Percentiles rank a stretch among this genome's conserved stretches.
Evolutionary conservation across 805 yeast species (phyloP).

Genomic region (Blastobotrys peoriensis): DNA sequence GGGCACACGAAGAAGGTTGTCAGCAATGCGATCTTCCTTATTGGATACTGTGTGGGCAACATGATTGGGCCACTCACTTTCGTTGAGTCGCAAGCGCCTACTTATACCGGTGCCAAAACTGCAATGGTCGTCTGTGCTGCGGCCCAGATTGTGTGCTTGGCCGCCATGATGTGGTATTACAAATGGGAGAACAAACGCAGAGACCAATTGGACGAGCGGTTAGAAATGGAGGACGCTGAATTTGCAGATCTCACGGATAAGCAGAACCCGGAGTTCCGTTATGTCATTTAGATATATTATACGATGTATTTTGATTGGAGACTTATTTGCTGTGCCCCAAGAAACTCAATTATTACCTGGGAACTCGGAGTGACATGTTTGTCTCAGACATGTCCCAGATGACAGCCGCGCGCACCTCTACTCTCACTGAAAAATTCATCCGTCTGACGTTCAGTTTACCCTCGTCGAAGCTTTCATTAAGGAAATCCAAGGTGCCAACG

Average conservation of each 20-base stretch:
- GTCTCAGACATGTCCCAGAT: too few species aligned
- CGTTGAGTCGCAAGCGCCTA: constrained; percentile 50
- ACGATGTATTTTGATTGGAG: too few species aligned
- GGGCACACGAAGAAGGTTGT: constrained; percentile 71
- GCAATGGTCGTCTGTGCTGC: constrained; percentile 48
- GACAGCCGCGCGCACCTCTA: too few species aligned
- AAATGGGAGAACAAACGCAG: constrained; percentile 10
- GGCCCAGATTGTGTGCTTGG: constrained; percentile 35
- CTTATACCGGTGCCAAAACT: constrained; percentile 49
- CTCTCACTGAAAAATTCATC: too few species aligned
- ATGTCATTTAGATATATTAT: constrained; percentile 1
- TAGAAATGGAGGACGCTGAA: constrained; percentile 11
- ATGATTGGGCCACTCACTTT: constrained; percentile 72
- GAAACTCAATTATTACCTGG: too few species aligned
- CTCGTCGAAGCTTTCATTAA: too few species aligned
- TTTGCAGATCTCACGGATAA: constrained; percentile 45
- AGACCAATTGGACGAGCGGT: constrained; percentile 1
- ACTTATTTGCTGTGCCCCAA: too few species aligned
- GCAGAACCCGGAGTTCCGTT: constrained; percentile 38
- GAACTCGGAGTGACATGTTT: too few species aligned
- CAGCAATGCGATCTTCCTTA: constrained; percentile 50
- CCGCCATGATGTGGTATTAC: constrained; percentile 21
- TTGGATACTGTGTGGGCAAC: constrained; percentile 64
- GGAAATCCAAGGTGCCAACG: too few species aligned
- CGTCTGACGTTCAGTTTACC: too few species aligned